These are phyloP conservation scores for Daphne laureola DNA, from an alignment of 441 rosid genomes.

Conservation along the genomic window DNA sequence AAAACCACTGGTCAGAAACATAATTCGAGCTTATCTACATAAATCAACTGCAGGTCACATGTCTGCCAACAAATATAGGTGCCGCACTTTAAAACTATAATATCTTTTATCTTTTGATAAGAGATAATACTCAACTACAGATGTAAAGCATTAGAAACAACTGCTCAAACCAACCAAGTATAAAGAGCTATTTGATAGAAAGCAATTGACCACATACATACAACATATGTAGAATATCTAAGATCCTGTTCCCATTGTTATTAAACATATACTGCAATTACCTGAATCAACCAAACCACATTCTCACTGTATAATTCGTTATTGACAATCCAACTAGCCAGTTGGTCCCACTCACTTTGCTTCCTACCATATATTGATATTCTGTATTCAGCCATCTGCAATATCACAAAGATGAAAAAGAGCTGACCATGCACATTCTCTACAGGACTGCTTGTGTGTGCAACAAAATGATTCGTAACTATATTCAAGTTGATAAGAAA, in stretches of 20 bases:
- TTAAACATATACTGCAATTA: slow-evolving; percentile 15
- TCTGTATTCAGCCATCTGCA: slow-evolving; percentile 99
- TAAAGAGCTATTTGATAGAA: neutral
- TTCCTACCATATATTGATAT: slow-evolving; percentile 96
- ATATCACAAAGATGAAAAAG: slow-evolving; percentile 7
- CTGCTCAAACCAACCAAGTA: neutral
- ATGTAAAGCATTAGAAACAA: neutral
- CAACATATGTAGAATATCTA: neutral
- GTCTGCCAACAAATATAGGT: neutral
- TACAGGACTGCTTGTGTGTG: neutral
- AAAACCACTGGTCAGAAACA: no score
- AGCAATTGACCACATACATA: neutral
- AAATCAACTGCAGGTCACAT: no score
- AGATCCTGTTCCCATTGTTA: neutral
- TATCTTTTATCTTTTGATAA: neutral
- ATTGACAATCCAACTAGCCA: slow-evolving; percentile 99
- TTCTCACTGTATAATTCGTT: slow-evolving; percentile 93
- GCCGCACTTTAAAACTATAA: neutral
- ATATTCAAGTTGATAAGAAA: neutral
- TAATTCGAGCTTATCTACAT: no score
- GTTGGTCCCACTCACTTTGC: slow-evolving; percentile 98
- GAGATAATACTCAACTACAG: neutral
- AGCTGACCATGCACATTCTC: slow-evolving; percentile 1
- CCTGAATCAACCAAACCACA: slow-evolving; percentile 99
- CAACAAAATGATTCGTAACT: neutral